Evolutionary conservation across 306 rosid species (phyloP).

Genomic region (Prunus salicina): DNA sequence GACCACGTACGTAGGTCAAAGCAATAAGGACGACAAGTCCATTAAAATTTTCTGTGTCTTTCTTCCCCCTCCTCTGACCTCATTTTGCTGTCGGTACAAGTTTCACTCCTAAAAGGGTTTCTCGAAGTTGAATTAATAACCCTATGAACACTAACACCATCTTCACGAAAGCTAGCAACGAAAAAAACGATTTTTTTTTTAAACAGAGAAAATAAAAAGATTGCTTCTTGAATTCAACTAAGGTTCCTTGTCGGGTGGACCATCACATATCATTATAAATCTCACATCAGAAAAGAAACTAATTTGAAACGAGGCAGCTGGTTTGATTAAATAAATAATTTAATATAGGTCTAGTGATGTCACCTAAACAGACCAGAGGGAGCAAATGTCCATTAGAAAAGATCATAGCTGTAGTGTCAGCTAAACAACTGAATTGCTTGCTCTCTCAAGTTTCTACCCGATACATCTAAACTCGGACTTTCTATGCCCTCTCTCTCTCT

Average conservation of each 20-base stretch:
- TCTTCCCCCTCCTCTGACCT: conserved; percentile 21
- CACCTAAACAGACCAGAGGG: conserved; percentile 29
- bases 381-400: conserved; percentile 4
- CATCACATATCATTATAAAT: conserved; percentile 28
- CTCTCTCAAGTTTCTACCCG: conserved; percentile 67
- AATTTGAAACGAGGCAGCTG: conserved; percentile 5
- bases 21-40: conserved; percentile 5
- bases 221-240: conserved; percentile 50
- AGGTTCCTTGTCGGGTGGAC: conserved; percentile 60
- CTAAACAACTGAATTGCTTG: conserved; percentile 78
- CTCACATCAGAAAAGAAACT: conserved; percentile 14
- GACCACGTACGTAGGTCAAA: conserved; percentile 24
- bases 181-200: background rate
- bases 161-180: conserved; percentile 7
- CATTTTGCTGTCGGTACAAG: conserved; percentile 39
- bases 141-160: background rate
- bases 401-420: conserved; percentile 35
- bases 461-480: conserved; percentile 75
- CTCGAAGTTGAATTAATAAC: background rate
- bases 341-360: conserved; percentile 34
- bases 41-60: background rate
- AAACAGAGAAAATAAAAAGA: conserved; percentile 1
- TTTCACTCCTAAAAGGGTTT: conserved; percentile 9
- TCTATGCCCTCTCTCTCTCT: conserved; percentile 21
- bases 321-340: background rate